These are phyloP conservation scores for Chlorella sp. DNA, from an alignment of 139 green algal species.

Conservation along the genomic window DNA sequence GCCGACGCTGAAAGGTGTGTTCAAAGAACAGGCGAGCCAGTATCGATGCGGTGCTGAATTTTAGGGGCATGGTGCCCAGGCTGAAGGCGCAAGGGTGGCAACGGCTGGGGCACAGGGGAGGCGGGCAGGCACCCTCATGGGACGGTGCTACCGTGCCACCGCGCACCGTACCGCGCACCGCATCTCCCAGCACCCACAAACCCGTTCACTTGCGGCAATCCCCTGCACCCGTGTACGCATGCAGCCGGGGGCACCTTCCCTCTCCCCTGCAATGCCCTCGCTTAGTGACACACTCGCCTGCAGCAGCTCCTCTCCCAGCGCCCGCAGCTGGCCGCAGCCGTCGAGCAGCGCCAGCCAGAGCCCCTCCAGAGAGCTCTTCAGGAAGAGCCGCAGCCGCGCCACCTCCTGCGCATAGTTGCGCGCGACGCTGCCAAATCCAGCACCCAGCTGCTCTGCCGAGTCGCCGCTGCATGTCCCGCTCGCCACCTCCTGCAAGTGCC, in stretches of 20 bases:
- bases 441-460: not conserved
- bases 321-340: not conserved
- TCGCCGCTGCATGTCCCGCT: not conserved
- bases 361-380: slow-evolving; percentile 32
- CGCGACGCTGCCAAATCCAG: not conserved
- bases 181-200: not conserved
- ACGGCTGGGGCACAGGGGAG: too few relatives aligned
- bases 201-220: not conserved
- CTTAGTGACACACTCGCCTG: not conserved
- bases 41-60: too few relatives aligned
- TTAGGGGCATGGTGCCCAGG: too few relatives aligned
- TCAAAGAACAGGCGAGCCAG: too few relatives aligned
- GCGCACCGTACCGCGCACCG: not conserved
- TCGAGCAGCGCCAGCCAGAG: slow-evolving; percentile 55
- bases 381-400: slow-evolving; percentile 40
- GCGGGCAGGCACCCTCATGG: too few relatives aligned
- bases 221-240: not conserved
- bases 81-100: too few relatives aligned
- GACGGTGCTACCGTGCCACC: not conserved
- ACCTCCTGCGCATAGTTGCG: slow-evolving; percentile 32
- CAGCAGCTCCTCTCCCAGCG: slow-evolving; percentile 1
- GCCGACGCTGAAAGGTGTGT: too few relatives aligned
- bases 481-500: not conserved
- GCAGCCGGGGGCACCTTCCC: not conserved
- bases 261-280: not conserved